These are phyloP conservation scores for Ophiocordyceps australis DNA, from an alignment of 2,329 filamentous ascomycete species.

Conservation along the genomic window DNA sequence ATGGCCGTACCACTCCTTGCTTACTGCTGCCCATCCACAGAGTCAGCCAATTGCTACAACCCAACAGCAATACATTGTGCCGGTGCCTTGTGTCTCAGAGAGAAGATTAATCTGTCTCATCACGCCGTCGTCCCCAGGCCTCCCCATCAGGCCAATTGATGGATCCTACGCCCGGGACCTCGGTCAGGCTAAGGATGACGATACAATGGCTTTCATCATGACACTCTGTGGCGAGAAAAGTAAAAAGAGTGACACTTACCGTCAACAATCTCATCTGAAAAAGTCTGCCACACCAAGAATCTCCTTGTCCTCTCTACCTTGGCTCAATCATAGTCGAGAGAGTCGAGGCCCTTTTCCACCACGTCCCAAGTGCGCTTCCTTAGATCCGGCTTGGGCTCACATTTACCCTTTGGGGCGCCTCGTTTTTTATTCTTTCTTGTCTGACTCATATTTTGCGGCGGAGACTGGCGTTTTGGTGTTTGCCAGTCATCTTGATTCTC, in stretches of 20 bases:
- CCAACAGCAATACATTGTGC: neutral
- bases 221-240: neutral
- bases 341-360: slow-evolving; percentile 40
- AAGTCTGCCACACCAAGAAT: too few species aligned
- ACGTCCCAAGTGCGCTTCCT: slow-evolving; percentile 51
- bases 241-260: too few species aligned
- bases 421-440: slow-evolving; percentile 21
- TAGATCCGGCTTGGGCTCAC: slow-evolving; percentile 38
- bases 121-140: slow-evolving; percentile 17
- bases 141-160: slow-evolving; percentile 12
- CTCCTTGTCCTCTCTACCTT: too few species aligned
- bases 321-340: slow-evolving; percentile 40
- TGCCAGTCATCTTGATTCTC: neutral
- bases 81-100: slow-evolving; percentile 20
- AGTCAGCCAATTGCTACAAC: too few species aligned
- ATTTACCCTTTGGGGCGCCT: slow-evolving; percentile 16
- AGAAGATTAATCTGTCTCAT: slow-evolving; percentile 36
- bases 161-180: slow-evolving; percentile 13
- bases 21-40: too few species aligned
- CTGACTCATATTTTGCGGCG: slow-evolving; percentile 15
- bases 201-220: slow-evolving; percentile 79
- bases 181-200: slow-evolving; percentile 92
- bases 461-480: neutral
- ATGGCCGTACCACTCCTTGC: too few species aligned
- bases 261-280: too few species aligned